Conservation (phyloP, 371 early-diverging fungal species). For the Mortierella sp. region DNA sequence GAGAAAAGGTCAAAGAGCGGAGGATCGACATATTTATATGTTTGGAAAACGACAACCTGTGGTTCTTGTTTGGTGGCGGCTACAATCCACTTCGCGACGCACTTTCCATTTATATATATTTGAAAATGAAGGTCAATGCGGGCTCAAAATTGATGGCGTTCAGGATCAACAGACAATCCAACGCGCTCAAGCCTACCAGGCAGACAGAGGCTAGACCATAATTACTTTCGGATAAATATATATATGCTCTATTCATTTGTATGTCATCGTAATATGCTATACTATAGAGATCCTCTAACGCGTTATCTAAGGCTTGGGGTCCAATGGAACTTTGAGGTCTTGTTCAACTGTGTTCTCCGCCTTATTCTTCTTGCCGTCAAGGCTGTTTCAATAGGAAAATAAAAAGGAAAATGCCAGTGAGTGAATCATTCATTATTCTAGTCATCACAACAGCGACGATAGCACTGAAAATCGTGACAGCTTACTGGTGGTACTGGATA, state of each 20-base stretch:
- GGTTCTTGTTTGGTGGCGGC: conserved; percentile 7
- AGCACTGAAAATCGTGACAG: background rate
- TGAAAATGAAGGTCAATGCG: too few relatives aligned
- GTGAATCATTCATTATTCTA: background rate
- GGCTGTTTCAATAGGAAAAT: conserved; percentile 29
- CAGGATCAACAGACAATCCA: background rate
- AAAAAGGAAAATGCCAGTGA: conserved; percentile 7
- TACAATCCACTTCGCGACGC: background rate
- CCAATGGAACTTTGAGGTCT: conserved; percentile 42
- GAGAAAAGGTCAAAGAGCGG: background rate
- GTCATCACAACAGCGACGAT: background rate
- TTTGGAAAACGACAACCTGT: background rate
- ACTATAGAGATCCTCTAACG: background rate
- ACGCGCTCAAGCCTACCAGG: background rate
- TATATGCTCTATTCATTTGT: background rate
- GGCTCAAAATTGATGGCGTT: conserved; percentile 10
- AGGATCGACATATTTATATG: conserved; percentile 3
- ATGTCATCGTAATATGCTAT: background rate
- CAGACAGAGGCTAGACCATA: background rate
- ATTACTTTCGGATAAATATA: background rate
- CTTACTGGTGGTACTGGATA: conserved; percentile 75
- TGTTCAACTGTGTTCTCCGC: conserved; percentile 29
- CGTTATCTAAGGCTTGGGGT: conserved; percentile 24
- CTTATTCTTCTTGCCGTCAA: conserved; percentile 56
- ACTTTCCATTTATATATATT: too few relatives aligned